Base-by-base conservation (phyloP, 2,329 filamentous ascomycete genomes). In the Colletotrichum higginsianum region DNA sequence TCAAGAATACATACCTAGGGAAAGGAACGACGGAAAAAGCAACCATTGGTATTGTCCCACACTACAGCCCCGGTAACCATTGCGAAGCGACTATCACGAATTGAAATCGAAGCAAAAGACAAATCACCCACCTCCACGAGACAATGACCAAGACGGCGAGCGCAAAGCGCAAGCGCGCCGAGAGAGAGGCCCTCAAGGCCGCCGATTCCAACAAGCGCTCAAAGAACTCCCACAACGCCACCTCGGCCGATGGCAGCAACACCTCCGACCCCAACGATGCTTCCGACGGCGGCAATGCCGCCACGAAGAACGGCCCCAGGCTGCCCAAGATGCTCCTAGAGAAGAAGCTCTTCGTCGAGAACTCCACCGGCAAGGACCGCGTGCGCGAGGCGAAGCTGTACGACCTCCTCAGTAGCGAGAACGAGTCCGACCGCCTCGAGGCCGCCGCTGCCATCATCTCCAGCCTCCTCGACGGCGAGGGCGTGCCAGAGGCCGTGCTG, bases 381-480 rank as follows among this genome's bases (percentile, higher is more conserved):
- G 87, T 86, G 75, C 83, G 89, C 73, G 90, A 92, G 76, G 88
- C 87, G 2, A 81, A 82, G 2, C 82, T 92, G 3, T 93, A 92
- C 78, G 87, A 91, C 30, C 82, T 88, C 1, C 86, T 93, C 1
- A 87, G 88, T 42, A 91, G 89, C 74, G 88, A 90, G 74, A 88
- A 91, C 74, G 81, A 82, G 21, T 79, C 82, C 16, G 86, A 91
- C 53, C 86, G 90, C 56, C 85, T 91, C 35, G 82, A 84, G 26
- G 90, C 90, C 8, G 90, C 89, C 40, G 86, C 87, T 72, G 87
- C 86, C 26, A 87, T 92, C 42, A 80, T 91, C 7, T 87, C 87
- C 0, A 86, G 86, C 9, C 84, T 92, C 1, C 78, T 91, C 1
- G 85, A 80, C 49, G 84, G 82, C 53, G 81, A 88, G 23, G 82